Evolutionary conservation across 345 rosid species (phyloP), one percentile per base, ranked within the genome.

Genomic region (Euphorbia peplus): DNA sequence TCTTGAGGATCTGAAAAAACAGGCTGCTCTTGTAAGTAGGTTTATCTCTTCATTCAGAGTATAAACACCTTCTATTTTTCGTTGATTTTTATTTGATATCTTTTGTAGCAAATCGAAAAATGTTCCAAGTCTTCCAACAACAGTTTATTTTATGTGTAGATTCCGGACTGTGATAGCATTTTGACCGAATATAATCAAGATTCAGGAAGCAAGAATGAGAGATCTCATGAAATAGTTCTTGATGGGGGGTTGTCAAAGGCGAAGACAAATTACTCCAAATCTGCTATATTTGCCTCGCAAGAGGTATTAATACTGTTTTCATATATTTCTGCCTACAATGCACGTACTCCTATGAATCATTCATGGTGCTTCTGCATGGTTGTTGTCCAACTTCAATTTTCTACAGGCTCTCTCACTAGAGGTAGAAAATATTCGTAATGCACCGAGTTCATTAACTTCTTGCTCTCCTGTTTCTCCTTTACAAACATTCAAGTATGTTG

Each of bases 1-100:
- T 81, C 85, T 95, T n/a, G 99, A 91, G 67, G 99, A 95, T 83
- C 83, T 91, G 56, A 95, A 87, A 81, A 82, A 69, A 78, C 99
- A 91, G 80, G 99, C 99, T 83, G 96, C 93, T 9, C 86, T 86
- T 78, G 97, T 95, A 80, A 78, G 92, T 81, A 57, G 19, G n/a
- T 26, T 0, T 29, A 56, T 56, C 37, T 19, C 37, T 11, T 56
- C 15, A 30, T 11, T 56, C 15, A 30, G 13, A 24, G 10, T 56
- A 28, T 26, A 11, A 4, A 56, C 37, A 25, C 37, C 60, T 64
- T 30, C 37, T 14, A 62, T 39, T 69, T 71, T 24, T 41, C 1
- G 13, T 55, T 70, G 53, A 22, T 54, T 28, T 26, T 16, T 55
- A 29, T 56, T 56, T 26, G 60, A 56, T 26, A 24, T 13, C 37